A percentile compares a stretch with the other conserved stretches of the same genome.
phyloP scores from a whole-genome alignment of 2,329 filamentous ascomycete species.

The Alternaria metachromatica region DNA sequence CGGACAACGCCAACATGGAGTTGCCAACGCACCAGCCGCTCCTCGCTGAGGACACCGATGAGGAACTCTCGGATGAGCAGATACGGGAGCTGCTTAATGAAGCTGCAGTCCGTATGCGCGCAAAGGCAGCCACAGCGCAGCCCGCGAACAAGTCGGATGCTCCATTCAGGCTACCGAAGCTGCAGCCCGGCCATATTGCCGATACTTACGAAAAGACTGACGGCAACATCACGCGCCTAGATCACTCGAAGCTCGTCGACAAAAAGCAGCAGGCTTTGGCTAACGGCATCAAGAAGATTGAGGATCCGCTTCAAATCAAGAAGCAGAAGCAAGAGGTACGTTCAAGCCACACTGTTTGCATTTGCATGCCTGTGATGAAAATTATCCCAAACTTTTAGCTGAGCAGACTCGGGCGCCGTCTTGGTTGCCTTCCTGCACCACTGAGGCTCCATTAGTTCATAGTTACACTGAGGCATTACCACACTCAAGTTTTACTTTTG shows the following conservation, averaged over 20 bases:
- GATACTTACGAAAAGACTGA: constrained; percentile 62
- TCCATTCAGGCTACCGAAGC: constrained; percentile 58
- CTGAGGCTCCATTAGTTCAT: constrained; percentile 72
- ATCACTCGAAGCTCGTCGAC: constrained; percentile 59
- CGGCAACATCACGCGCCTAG: constrained; percentile 60
- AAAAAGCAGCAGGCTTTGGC: constrained; percentile 56
- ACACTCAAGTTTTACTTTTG: constrained; percentile 10
- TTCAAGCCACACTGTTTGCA: constrained; percentile 1
- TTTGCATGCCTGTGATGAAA: constrained; percentile 71
- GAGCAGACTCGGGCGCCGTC: constrained; percentile 78
- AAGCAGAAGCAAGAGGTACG: constrained; percentile 60
- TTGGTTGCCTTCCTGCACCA: constrained; percentile 77
- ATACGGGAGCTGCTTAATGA: constrained; percentile 68
- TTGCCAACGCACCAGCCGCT: constrained; percentile 46
- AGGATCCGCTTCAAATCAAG: constrained; percentile 58
- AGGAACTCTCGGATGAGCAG: constrained; percentile 67
- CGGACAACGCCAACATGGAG: constrained; percentile 44
- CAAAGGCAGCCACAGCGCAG: constrained; percentile 44
- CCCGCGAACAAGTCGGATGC: constrained; percentile 35
- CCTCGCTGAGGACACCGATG: constrained; percentile 45
- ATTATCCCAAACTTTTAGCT: constrained; percentile 71
- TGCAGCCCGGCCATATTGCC: constrained; percentile 56
- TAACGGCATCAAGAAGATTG: constrained; percentile 60
- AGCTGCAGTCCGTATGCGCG: constrained; percentile 65
- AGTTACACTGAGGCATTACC: constrained; percentile 73